These are phyloP conservation scores for Blastocladiella emersonii DNA, from an alignment of 371 early-diverging fungal genomes.

Conservation along the genomic window DNA sequence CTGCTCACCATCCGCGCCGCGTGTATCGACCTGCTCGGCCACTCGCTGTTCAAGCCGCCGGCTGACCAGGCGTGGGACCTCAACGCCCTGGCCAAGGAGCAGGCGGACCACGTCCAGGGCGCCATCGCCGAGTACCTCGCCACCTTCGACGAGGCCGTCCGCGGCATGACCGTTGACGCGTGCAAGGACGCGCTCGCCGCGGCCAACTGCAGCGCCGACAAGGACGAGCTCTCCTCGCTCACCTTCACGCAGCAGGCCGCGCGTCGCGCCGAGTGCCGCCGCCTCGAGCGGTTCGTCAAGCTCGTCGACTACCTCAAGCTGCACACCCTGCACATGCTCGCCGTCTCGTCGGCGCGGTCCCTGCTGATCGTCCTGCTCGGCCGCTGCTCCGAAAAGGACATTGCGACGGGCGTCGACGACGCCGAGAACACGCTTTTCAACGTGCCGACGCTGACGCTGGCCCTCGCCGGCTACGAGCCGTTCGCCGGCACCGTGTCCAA, in stretches of 20 bases:
- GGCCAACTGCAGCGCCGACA: neutral
- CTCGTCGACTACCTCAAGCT: slow-evolving; percentile 34
- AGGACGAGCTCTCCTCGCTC: neutral
- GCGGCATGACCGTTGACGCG: slow-evolving; percentile 23
- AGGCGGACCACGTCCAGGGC: slow-evolving; percentile 21
- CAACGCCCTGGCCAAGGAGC: slow-evolving; percentile 24
- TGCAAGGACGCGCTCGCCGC: slow-evolving; percentile 8
- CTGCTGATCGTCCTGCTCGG: slow-evolving; percentile 2
- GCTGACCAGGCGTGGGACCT: slow-evolving; percentile 22
- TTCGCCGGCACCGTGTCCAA: neutral
- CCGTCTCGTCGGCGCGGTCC: slow-evolving; percentile 13
- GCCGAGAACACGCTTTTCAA: neutral
- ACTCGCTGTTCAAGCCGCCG: slow-evolving; percentile 6
- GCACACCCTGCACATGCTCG: slow-evolving; percentile 26
- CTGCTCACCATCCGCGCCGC: slow-evolving; percentile 17
- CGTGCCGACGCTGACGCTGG: neutral
- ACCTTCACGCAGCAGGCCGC: slow-evolving; percentile 43
- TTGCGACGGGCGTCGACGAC: neutral
- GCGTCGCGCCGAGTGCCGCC: slow-evolving; percentile 27
- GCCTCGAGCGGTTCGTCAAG: slow-evolving; percentile 36
- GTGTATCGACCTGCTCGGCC: slow-evolving; percentile 16
- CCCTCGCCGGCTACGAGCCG: neutral
- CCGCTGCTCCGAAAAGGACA: neutral
- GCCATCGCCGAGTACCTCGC: slow-evolving; percentile 12
- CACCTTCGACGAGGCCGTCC: slow-evolving; percentile 18